Evolutionary conservation across 2,329 filamentous ascomycete species (phyloP).

Genomic region (Trichothecium sympodiale): DNA sequence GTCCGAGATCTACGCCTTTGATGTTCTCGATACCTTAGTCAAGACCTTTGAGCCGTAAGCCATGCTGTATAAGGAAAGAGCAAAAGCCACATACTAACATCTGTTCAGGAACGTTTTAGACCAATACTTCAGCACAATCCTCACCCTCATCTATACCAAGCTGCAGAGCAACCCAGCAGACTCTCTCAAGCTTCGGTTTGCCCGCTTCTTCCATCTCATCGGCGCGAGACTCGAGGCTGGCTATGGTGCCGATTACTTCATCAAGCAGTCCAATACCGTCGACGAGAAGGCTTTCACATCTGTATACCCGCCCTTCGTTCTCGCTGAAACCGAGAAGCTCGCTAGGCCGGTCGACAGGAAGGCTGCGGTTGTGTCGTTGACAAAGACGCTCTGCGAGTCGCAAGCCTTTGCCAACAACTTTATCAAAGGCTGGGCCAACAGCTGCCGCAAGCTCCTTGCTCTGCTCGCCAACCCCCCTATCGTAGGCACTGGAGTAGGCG

Average conservation of each 20-base stretch:
- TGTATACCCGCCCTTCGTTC: slow-evolving; percentile 77
- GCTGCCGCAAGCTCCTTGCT: slow-evolving; percentile 79
- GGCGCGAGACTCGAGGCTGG: slow-evolving; percentile 67
- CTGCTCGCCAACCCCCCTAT: slow-evolving; percentile 78
- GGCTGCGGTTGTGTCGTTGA: slow-evolving; percentile 82
- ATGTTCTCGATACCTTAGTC: slow-evolving; percentile 75
- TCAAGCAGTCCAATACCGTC: slow-evolving; percentile 69
- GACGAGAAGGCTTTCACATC: slow-evolving; percentile 72
- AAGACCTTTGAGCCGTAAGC: slow-evolving; percentile 61
- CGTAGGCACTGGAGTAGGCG: slow-evolving; percentile 51
- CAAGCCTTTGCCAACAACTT: slow-evolving; percentile 72
- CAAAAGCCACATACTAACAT: not conserved
- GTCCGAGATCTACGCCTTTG: slow-evolving; percentile 79
- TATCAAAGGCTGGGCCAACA: slow-evolving; percentile 83
- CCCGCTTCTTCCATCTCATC: slow-evolving; percentile 89
- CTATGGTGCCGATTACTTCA: slow-evolving; percentile 88
- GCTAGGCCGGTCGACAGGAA: slow-evolving; percentile 84
- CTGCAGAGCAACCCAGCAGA: slow-evolving; percentile 61
- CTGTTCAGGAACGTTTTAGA: slow-evolving; percentile 49
- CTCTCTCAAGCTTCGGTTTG: slow-evolving; percentile 75
- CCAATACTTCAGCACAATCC: slow-evolving; percentile 66
- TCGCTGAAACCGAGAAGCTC: slow-evolving; percentile 81
- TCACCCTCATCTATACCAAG: slow-evolving; percentile 72
- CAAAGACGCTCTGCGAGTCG: slow-evolving; percentile 83
- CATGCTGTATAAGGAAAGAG: no score